These are phyloP conservation scores for Inga oerstediana DNA, from an alignment of 306 rosid species.

Conservation along the genomic window DNA sequence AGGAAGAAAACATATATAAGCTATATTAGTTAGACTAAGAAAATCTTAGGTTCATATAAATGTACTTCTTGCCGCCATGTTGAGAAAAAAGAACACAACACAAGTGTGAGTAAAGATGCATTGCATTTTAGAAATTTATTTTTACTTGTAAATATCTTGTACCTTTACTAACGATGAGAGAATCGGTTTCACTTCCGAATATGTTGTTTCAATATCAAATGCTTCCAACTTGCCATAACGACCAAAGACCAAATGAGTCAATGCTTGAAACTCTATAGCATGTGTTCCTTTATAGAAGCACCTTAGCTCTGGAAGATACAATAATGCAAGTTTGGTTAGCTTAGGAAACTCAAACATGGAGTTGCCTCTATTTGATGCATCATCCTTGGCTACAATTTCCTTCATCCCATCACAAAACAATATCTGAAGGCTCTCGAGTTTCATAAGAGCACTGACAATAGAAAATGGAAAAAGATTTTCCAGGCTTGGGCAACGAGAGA, in stretches of 20 bases:
- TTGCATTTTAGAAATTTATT: background rate
- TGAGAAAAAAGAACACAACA: too few species aligned
- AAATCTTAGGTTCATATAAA: too few species aligned
- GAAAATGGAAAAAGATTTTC: too few species aligned
- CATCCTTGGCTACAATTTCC: background rate
- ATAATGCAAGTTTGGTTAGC: background rate
- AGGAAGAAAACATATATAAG: background rate
- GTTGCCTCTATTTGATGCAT: too few species aligned
- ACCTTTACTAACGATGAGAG: slow-evolving; percentile 7
- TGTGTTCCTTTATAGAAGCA: background rate
- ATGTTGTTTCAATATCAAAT: background rate
- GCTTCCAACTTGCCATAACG: slow-evolving; percentile 7
- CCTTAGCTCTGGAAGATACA: background rate
- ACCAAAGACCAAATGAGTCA: background rate
- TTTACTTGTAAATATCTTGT: background rate
- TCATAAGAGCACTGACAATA: too few species aligned
- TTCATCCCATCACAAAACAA: rapidly evolving
- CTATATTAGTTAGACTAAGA: too few species aligned
- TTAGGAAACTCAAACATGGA: background rate
- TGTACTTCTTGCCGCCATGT: too few species aligned
- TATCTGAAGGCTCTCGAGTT: background rate
- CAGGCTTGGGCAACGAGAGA: too few species aligned
- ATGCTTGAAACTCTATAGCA: slow-evolving; percentile 10
- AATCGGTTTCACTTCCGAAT: background rate
- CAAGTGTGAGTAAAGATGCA: background rate